phyloP scores from a whole-genome alignment of 257 asterid species.

The Scutellaria minor region DNA sequence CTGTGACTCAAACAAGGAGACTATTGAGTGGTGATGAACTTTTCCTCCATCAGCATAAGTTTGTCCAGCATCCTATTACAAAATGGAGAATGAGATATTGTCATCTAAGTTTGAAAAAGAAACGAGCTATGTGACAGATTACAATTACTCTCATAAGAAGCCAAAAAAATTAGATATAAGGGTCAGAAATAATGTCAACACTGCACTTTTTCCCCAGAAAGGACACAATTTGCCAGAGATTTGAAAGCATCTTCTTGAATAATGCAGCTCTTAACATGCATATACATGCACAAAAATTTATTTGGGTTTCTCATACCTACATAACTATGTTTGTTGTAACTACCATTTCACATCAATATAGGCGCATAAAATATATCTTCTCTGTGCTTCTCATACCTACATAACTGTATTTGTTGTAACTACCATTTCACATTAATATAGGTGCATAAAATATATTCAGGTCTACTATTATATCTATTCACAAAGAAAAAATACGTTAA shows the following conservation, averaged over 20 bases:
- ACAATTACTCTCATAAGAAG: slow-evolving; percentile 12
- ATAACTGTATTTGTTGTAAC: slow-evolving; percentile 13
- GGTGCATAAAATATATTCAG: slow-evolving; percentile 15
- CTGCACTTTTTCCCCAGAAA: slow-evolving; percentile 20
- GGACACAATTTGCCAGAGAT: slow-evolving; percentile 24
- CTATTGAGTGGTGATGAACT: slow-evolving; percentile 78
- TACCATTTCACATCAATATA: slow-evolving; percentile 12
- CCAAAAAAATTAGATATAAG: slow-evolving; percentile 24
- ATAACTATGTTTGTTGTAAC: slow-evolving; percentile 12
- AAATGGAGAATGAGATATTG: slow-evolving; percentile 20
- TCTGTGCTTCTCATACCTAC: slow-evolving; percentile 13
- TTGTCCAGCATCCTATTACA: slow-evolving; percentile 63
- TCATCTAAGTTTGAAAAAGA: slow-evolving; percentile 26
- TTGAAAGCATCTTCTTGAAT: slow-evolving; percentile 15
- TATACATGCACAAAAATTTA: slow-evolving; percentile 4
- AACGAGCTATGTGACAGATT: slow-evolving; percentile 14
- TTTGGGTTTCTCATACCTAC: slow-evolving; percentile 13
- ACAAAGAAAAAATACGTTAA: slow-evolving; percentile 10
- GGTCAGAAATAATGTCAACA: slow-evolving; percentile 25
- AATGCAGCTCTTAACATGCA: slow-evolving; percentile 18
- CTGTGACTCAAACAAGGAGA: slow-evolving; percentile 89
- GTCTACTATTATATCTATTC: not conserved
- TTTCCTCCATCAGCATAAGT: slow-evolving; percentile 71
- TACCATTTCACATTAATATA: slow-evolving; percentile 13
- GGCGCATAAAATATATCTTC: slow-evolving; percentile 14